A percentile compares a stretch with the other conserved stretches of the same genome.
phyloP scores from a whole-genome alignment of 148 eudicot species.

The Diospyros lotus region DNA sequence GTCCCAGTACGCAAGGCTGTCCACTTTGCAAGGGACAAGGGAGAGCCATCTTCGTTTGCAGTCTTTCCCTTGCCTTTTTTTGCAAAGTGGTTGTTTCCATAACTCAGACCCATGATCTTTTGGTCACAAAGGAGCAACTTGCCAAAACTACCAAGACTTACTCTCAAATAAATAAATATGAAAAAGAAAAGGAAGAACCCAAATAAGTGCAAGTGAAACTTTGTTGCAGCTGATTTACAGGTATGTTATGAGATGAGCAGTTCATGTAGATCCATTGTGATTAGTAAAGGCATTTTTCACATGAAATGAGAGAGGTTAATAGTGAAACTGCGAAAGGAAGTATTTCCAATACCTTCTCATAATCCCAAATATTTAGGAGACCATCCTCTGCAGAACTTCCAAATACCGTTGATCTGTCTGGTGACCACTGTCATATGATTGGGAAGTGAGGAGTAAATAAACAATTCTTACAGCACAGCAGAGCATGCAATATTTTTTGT shows the following conservation, averaged over 20 bases:
- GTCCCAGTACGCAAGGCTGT: too few species aligned
- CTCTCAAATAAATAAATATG: too few species aligned
- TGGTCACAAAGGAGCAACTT: too few species aligned
- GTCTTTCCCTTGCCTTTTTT: too few species aligned
- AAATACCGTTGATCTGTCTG: slow-evolving; percentile 76
- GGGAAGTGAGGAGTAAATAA: not conserved
- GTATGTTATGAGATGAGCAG: not conserved
- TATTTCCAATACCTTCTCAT: slow-evolving; percentile 55
- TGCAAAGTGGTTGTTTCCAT: too few species aligned
- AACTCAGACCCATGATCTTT: too few species aligned
- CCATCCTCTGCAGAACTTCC: slow-evolving; percentile 98
- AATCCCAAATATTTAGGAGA: slow-evolving; percentile 80
- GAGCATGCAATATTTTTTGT: not conserved
- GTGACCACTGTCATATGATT: slow-evolving; percentile 71
- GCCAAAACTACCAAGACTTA: too few species aligned
- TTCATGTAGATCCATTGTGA: not conserved
- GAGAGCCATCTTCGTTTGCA: too few species aligned
- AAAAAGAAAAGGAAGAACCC: too few species aligned
- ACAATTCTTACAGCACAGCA: not conserved
- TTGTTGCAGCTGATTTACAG: not conserved
- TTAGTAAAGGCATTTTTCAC: not conserved
- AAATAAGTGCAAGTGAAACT: not conserved
- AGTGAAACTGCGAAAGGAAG: not conserved
- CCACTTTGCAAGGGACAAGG: too few species aligned
- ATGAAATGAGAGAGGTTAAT: not conserved